Conservation (phyloP, 2,329 filamentous ascomycete species). For the Penicillium verrucosum region DNA sequence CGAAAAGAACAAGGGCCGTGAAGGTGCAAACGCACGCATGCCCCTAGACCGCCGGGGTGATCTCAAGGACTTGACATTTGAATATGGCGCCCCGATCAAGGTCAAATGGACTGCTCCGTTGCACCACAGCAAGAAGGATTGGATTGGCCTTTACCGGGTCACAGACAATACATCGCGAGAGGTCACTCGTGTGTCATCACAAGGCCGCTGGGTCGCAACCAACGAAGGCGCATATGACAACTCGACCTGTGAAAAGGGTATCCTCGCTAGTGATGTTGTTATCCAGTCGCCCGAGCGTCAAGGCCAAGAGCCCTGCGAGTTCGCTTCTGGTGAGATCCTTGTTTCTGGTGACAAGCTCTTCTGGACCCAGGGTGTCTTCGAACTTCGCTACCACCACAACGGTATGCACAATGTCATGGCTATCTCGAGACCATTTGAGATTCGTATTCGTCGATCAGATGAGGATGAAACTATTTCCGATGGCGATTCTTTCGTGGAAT, state of each 20-base stretch:
- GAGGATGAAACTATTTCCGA: slow-evolving; percentile 65
- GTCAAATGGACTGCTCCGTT: slow-evolving; percentile 87
- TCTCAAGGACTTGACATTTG: slow-evolving; percentile 72
- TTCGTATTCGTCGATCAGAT: slow-evolving; percentile 77
- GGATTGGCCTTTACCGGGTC: slow-evolving; percentile 95
- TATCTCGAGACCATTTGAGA: slow-evolving; percentile 89
- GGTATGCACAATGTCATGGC: slow-evolving; percentile 91
- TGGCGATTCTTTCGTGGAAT: slow-evolving; percentile 59
- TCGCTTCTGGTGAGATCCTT: slow-evolving; percentile 74
- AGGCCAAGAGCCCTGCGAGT: slow-evolving; percentile 53
- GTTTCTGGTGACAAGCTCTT: slow-evolving; percentile 93
- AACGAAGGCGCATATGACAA: slow-evolving; percentile 74
- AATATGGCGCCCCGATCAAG: slow-evolving; percentile 86
- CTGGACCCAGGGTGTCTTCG: slow-evolving; percentile 95
- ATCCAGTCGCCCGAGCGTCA: slow-evolving; percentile 45
- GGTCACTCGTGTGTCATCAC: slow-evolving; percentile 75
- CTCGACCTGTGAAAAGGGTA: slow-evolving; percentile 69
- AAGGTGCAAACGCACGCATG: slow-evolving; percentile 66
- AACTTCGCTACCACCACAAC: slow-evolving; percentile 95
- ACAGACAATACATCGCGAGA: slow-evolving; percentile 88
- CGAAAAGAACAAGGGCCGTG: slow-evolving; percentile 67
- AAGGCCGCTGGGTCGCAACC: slow-evolving; percentile 85
- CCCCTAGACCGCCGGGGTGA: slow-evolving; percentile 59
- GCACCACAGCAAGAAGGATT: slow-evolving; percentile 86
- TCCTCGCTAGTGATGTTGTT: slow-evolving; percentile 65